These are phyloP conservation scores for Arthrinium puccinioides DNA, from an alignment of 2,329 filamentous ascomycete genomes.

Conservation along the genomic window DNA sequence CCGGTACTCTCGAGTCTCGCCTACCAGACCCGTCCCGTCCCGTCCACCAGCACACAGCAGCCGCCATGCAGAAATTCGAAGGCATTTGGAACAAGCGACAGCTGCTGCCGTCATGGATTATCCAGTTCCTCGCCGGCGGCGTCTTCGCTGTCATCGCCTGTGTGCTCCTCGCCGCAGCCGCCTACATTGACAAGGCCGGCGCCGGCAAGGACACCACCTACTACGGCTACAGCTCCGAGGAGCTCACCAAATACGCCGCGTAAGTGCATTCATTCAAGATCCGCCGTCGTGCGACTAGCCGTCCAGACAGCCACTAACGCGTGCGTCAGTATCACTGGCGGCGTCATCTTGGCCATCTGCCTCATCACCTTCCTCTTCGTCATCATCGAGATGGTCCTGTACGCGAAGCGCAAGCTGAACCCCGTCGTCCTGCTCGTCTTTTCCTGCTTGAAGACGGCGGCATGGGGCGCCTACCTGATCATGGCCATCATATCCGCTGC, in stretches of 20 bases:
- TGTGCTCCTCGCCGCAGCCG: constrained; percentile 4
- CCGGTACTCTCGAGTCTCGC: too few species aligned
- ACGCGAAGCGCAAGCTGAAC: constrained; percentile 5
- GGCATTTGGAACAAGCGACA: constrained; percentile 13
- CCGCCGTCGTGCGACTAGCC: background rate
- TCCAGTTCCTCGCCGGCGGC: constrained; percentile 7
- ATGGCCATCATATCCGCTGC: constrained; percentile 7
- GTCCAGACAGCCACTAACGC: background rate
- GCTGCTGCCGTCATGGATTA: constrained; percentile 11
- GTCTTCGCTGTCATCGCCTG: constrained; percentile 6
- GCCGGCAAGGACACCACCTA: constrained; percentile 1
- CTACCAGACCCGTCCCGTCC: too few species aligned
- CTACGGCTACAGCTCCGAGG: constrained; percentile 4
- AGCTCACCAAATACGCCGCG: constrained; percentile 4
- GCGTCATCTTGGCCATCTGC: constrained; percentile 6
- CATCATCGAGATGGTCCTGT: constrained; percentile 9
- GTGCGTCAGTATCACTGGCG: constrained; percentile 4
- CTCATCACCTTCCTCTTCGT: constrained; percentile 9
- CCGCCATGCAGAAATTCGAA: constrained; percentile 5
- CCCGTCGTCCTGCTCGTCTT: constrained; percentile 9
- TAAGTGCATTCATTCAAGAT: too few species aligned
- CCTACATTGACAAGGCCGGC: constrained; percentile 5
- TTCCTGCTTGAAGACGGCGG: constrained; percentile 8
- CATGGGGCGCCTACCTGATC: constrained; percentile 10
- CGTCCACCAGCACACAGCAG: background rate